Base-by-base conservation (phyloP, 176 grass and related monocot species). In the Carex littledalei region DNA sequence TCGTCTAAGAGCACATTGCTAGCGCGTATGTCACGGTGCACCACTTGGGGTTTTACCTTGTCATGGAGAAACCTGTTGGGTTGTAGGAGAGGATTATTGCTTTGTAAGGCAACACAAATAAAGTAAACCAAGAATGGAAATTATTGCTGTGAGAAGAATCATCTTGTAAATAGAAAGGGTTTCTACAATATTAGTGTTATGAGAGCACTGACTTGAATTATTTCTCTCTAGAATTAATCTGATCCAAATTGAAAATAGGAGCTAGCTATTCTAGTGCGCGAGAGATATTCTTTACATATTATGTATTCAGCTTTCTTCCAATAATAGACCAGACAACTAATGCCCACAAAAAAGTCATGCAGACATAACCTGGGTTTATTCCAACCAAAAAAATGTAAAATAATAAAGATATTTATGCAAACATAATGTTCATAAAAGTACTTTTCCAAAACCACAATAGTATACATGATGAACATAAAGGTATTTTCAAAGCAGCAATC, bases 11-110 rank as follows among this genome's bases (percentile, higher is more conserved):
- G 87, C 8, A 98, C 93, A 3, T 98, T 98, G 64, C 96, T 89
- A 70, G 96, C 96, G 59, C 93, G 91, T 35, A 98, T 98, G 83
- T 98, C 96, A 52, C 96, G 96, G 85, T 98, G 95, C 65, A 98
- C 95, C 29, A 98, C 95, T 86, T 94, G 95, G 1, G 93, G 93
- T 84, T 98, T 98, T 81, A 98, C 96, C 90, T 94, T 98, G 93
- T 95, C 96, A 20, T 98, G 93, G 76, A 98, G 88, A 88, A 95
- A 98, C 55, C 96, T 98, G 85, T 67, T 63, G 60, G 69, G 45
- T 45, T 54, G 15, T 54, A 80, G 39, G 39, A 14, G 49, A 66
- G 22, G 45, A 61, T 76, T 34, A 14, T 76, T 76, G n/a, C 11
- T 8, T 24, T 18, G 37, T 47, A 57, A 47, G 60, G 26, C 14